Conservation (phyloP, 257 asterid genomes). For the Cinchona pubescens region DNA sequence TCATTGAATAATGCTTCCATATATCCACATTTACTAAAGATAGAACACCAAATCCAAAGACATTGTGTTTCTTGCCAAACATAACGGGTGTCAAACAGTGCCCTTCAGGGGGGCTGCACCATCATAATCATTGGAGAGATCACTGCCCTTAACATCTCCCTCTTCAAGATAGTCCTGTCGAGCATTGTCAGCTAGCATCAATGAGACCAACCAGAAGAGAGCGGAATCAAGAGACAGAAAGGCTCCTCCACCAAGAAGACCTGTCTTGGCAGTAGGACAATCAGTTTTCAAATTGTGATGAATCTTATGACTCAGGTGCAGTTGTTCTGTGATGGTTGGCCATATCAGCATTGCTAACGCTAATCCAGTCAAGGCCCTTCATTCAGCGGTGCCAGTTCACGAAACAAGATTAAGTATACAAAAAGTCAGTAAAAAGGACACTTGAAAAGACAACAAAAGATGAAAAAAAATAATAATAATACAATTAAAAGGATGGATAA, state of each 20-base stretch:
- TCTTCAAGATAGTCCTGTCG: conserved; percentile 80
- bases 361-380: conserved; percentile 63
- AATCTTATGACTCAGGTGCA: conserved; percentile 37
- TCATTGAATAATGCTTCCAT: background rate
- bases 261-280: conserved; percentile 98
- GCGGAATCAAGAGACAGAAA: conserved; percentile 77
- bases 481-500: background rate
- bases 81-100: background rate
- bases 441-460: background rate
- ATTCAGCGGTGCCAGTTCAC: background rate
- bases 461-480: too few relatives aligned
- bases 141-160: conserved; percentile 24
- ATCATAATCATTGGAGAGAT: conserved; percentile 3
- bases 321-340: conserved; percentile 83
- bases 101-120: conserved; percentile 11
- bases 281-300: conserved; percentile 62
- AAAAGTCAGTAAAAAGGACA: background rate
- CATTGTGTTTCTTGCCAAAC: background rate
- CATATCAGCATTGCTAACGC: conserved; percentile 69
- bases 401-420: background rate
- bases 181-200: conserved; percentile 79
- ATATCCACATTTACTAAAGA: background rate
- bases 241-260: conserved; percentile 98
- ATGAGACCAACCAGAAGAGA: conserved; percentile 80
- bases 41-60: background rate